Percentiles rank a stretch among this genome's conserved stretches.
These are phyloP conservation scores for Leccinum subgranulosum DNA, from an alignment of 768 basidiomycete genomes.

Conservation along the genomic window DNA sequence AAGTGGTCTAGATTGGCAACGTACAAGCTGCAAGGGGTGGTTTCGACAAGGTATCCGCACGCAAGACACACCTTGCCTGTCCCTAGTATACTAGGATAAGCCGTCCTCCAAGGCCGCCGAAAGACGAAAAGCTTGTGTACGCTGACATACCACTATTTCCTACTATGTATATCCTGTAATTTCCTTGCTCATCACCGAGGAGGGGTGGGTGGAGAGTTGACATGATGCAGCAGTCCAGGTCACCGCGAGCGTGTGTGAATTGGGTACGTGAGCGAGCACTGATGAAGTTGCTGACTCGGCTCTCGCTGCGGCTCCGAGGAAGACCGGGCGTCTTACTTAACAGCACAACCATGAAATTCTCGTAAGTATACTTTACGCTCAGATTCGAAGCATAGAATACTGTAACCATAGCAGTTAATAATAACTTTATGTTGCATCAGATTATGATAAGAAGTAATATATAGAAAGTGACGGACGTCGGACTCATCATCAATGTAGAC, in stretches of 20 bases:
- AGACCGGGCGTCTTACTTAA: background rate
- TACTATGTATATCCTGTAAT: constrained; percentile 44
- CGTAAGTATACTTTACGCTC: background rate
- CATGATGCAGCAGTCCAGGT: constrained; percentile 7
- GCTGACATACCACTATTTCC: constrained; percentile 50
- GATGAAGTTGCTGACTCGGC: constrained; percentile 1
- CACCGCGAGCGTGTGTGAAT: background rate
- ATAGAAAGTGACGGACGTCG: background rate
- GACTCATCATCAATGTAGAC: background rate
- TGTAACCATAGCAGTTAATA: too few relatives aligned
- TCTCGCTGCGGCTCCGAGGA: constrained; percentile 2
- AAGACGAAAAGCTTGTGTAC: background rate
- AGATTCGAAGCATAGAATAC: background rate
- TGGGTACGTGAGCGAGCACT: background rate
- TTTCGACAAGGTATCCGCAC: background rate
- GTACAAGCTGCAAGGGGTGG: background rate
- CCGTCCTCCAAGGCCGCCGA: background rate
- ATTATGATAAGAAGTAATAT: too few relatives aligned
- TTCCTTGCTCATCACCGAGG: constrained; percentile 45
- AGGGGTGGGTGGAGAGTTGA: constrained; percentile 15
- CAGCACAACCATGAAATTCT: background rate
- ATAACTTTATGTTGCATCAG: too few relatives aligned
- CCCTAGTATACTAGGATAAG: constrained; percentile 21
- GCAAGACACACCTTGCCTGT: constrained; percentile 36
- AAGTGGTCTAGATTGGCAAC: constrained; percentile 42